Percentiles rank a stretch among this genome's conserved stretches.
These are phyloP conservation scores for Raffaelea deltoideospora DNA, from an alignment of 2,329 filamentous ascomycete genomes.

Conservation along the genomic window DNA sequence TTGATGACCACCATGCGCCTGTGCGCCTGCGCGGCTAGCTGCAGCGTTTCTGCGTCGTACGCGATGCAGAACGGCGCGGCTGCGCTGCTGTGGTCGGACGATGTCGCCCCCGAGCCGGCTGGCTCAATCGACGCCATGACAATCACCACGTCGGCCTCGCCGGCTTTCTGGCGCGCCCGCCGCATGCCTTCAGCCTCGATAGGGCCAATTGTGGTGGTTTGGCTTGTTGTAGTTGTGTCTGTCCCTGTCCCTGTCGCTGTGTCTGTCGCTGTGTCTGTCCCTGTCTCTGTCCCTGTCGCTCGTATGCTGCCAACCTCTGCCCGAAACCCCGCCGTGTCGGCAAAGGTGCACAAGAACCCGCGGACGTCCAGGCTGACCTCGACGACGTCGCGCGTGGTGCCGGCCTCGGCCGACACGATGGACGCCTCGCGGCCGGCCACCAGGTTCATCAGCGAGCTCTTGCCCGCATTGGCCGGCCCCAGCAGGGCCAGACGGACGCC, in stretches of 20 bases:
- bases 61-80: conserved; percentile 22
- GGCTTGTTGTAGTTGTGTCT: no score
- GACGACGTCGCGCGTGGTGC: conserved; percentile 86
- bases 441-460: conserved; percentile 83
- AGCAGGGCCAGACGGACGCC: conserved; percentile 79
- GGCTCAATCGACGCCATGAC: conserved; percentile 62
- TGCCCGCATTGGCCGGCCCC: conserved; percentile 86
- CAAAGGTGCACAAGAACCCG: conserved; percentile 84
- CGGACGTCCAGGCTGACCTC: conserved; percentile 81
- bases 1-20: conserved; percentile 43
- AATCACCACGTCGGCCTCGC: conserved; percentile 73
- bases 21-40: conserved; percentile 32
- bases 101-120: neutral
- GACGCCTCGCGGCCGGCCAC: conserved; percentile 86
- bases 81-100: conserved; percentile 4
- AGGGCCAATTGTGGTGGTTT: conserved; percentile 44
- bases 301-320: no score
- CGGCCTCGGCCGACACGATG: conserved; percentile 85
- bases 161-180: conserved; percentile 65
- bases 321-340: conserved; percentile 84
- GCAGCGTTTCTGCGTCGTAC: conserved; percentile 40
- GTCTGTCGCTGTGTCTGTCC: no score
- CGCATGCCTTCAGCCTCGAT: conserved; percentile 86
- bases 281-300: no score
- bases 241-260: no score